Percentiles rank a stretch among this genome's conserved stretches.
Evolutionary conservation across 1,139 yeast genomes (phyloP).

Genomic region (Debaryomyces psychrophilus): DNA sequence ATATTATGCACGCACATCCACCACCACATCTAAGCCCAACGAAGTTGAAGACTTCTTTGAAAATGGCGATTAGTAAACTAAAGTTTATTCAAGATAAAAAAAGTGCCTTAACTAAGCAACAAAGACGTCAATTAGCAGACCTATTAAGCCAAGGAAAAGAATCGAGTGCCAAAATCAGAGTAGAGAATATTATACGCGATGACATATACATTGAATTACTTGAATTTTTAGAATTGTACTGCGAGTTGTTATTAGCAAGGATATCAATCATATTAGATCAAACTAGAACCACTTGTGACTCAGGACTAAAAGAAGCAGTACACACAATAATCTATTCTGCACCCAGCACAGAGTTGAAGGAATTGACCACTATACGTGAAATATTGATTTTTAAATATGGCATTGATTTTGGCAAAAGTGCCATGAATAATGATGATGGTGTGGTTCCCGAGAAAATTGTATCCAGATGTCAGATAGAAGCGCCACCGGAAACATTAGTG

Average conservation of each 20-base stretch:
- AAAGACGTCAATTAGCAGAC: slow-evolving; percentile 75
- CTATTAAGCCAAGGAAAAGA: slow-evolving; percentile 72
- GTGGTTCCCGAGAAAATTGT: slow-evolving; percentile 68
- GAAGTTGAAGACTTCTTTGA: slow-evolving; percentile 68
- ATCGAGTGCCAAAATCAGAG: slow-evolving; percentile 81
- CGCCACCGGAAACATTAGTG: slow-evolving; percentile 71
- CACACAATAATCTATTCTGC: slow-evolving; percentile 71
- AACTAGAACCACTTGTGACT: slow-evolving; percentile 50
- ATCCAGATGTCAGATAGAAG: slow-evolving; percentile 63
- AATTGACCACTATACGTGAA: slow-evolving; percentile 63
- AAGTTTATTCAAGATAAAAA: slow-evolving; percentile 83
- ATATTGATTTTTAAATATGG: slow-evolving; percentile 68
- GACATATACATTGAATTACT: slow-evolving; percentile 81
- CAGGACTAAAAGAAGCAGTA: slow-evolving; percentile 74
- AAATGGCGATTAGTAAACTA: slow-evolving; percentile 80
- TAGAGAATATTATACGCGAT: slow-evolving; percentile 83
- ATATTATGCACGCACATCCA: slow-evolving; percentile 18
- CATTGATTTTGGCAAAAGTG: slow-evolving; percentile 58
- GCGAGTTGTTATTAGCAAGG: slow-evolving; percentile 81
- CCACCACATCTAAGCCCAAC: slow-evolving; percentile 39
- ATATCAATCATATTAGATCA: slow-evolving; percentile 56
- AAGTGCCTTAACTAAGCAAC: slow-evolving; percentile 79
- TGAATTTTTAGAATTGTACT: slow-evolving; percentile 79
- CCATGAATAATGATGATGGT: slow-evolving; percentile 56
- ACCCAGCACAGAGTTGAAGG: slow-evolving; percentile 76